Evolutionary conservation across 805 yeast genomes (phyloP), one percentile per base, ranked within the genome.

Genomic region (Yarrowia yakushimensis): DNA sequence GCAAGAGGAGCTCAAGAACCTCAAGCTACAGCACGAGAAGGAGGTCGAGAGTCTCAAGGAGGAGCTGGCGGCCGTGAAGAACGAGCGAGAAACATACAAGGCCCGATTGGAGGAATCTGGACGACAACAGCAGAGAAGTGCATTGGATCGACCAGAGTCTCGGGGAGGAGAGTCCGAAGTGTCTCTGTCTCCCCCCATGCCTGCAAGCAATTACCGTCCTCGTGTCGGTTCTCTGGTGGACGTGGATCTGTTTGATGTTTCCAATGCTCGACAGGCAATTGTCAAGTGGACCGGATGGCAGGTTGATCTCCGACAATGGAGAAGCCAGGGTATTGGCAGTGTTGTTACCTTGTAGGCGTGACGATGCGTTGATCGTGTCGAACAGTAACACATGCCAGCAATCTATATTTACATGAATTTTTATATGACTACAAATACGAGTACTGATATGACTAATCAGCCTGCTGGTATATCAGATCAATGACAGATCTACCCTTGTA

Each of bases 281-380:
- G 77, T 79, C 70, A 84, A 83, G 66, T 92, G 96, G 96, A 85
- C 84, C 66, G 85, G 83, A 54, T 92, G 92, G 91, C 90, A 87
- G 69, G 81, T 90, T 2, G 97, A 92, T 69, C 88, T 92, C 96
- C 80, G 89, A 25, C 68, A 72, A 13, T 92, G 97, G 97, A 80
- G 87, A 70, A 81, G 85, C 59, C 77, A 83, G 17, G 90, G 90
- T 1, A 76, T 81, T 59, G 91, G 91, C 2, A 85, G 88, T 3
- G 70, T 80, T 4, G 76, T 86, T 13, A 84, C 83, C 22, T 41
- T 66, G 39, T 68, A 66, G 64, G 12, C 27, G n/a, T 20, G 3
- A 4, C 6, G 39, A 48, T 30, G 23, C 27, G 30, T 37, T 37
- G 60, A 37, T 37, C 45, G 25, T 36, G 22, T 20, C 43, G 4